phyloP scores from a whole-genome alignment of 306 rosid genomes.

The Argentina anserina region DNA sequence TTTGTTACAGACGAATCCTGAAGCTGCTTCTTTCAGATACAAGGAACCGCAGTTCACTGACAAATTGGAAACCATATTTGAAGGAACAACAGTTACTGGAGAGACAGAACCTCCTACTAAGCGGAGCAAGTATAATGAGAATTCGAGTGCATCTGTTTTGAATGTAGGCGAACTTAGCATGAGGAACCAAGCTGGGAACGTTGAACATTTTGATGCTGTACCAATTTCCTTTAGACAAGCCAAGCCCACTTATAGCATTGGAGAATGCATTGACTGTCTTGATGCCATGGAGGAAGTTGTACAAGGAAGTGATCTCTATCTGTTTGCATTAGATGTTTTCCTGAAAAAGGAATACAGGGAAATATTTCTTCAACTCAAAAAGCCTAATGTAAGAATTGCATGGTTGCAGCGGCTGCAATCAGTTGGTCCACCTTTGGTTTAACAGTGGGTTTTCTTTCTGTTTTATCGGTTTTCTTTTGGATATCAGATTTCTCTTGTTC shows the following conservation, averaged over 20 bases:
- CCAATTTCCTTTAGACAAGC: slow-evolving; percentile 24
- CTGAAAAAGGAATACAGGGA: slow-evolving; percentile 70
- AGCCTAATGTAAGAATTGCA: slow-evolving; percentile 52
- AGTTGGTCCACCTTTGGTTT: slow-evolving; percentile 33
- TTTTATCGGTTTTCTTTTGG: not conserved
- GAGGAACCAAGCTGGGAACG: slow-evolving; percentile 26
- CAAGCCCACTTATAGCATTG: slow-evolving; percentile 50
- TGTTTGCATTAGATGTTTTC: slow-evolving; percentile 70
- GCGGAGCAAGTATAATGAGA: slow-evolving; percentile 17
- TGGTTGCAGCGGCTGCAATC: slow-evolving; percentile 70
- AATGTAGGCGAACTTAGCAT: slow-evolving; percentile 25
- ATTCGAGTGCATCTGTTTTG: slow-evolving; percentile 17
- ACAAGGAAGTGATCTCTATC: slow-evolving; percentile 66
- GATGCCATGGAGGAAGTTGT: slow-evolving; percentile 59
- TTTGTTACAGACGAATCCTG: slow-evolving; percentile 46
- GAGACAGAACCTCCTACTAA: slow-evolving; percentile 24
- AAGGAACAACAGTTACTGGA: slow-evolving; percentile 18
- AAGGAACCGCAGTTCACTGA: slow-evolving; percentile 33
- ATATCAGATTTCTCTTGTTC: not conserved
- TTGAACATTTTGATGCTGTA: slow-evolving; percentile 15
- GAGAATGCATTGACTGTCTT: slow-evolving; percentile 68
- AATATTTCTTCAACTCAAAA: slow-evolving; percentile 64
- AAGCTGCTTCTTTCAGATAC: slow-evolving; percentile 48
- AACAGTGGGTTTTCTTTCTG: slow-evolving; percentile 20
- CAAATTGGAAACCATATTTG: slow-evolving; percentile 26